phyloP scores from a whole-genome alignment of 2,329 filamentous ascomycete species.

The Xylaria polymorpha region DNA sequence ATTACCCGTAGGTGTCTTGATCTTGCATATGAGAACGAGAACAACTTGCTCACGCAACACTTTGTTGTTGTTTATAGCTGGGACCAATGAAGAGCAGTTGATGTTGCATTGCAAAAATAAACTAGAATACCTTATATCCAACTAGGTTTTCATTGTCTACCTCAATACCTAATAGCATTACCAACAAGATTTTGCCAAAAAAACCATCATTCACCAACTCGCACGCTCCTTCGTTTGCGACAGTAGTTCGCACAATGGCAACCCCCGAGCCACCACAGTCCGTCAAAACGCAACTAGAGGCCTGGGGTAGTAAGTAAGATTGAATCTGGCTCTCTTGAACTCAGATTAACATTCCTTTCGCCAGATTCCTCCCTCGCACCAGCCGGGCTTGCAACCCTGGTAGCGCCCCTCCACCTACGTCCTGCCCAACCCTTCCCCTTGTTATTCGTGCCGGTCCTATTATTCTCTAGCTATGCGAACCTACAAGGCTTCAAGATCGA shows the following conservation, averaged over 20 bases:
- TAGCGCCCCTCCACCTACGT: slow-evolving; percentile 66
- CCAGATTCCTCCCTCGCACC: slow-evolving; percentile 66
- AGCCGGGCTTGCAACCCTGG: slow-evolving; percentile 66
- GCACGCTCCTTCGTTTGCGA: neutral
- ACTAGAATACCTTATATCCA: neutral
- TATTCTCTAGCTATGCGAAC: slow-evolving; percentile 69
- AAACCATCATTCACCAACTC: neutral
- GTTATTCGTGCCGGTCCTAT: slow-evolving; percentile 62
- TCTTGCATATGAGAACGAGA: slow-evolving; percentile 16
- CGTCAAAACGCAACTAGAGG: slow-evolving; percentile 53
- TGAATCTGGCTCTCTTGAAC: too few relatives aligned
- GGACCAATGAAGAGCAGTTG: neutral
- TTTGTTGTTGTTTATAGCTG: neutral
- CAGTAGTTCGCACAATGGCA: slow-evolving; percentile 46
- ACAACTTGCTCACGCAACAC: neutral
- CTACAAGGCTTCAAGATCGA: slow-evolving; percentile 69
- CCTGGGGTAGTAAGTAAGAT: slow-evolving; percentile 62
- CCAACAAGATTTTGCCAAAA: neutral
- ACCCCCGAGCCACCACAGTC: slow-evolving; percentile 49
- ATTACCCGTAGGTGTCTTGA: too few relatives aligned
- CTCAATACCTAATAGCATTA: neutral
- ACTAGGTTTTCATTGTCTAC: neutral
- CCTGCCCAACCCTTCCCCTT: slow-evolving; percentile 64
- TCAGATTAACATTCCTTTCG: neutral
- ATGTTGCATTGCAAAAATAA: neutral